These are phyloP conservation scores for Leptographium lundbergii DNA, from an alignment of 2,329 filamentous ascomycete genomes.

Conservation along the genomic window DNA sequence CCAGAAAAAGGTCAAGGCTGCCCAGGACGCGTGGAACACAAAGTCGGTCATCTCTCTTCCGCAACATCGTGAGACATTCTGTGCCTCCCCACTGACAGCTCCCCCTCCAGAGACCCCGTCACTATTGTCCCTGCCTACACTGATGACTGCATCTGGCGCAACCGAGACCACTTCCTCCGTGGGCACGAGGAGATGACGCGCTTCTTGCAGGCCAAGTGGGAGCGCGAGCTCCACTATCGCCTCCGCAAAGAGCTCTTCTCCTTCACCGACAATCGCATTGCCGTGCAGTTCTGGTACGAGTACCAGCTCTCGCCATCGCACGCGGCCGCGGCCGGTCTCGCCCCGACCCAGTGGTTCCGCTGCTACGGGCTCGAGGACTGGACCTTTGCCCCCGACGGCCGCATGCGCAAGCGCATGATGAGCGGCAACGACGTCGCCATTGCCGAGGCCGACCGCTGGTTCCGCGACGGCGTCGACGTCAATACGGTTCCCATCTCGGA, in stretches of 20 bases:
- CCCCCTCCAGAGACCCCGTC: conserved; percentile 42
- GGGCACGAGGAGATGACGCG: conserved; percentile 55
- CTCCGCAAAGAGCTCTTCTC: conserved; percentile 77
- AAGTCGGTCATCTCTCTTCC: conserved; percentile 30
- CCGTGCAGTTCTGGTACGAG: conserved; percentile 88
- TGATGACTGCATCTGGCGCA: conserved; percentile 66
- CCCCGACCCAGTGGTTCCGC: conserved; percentile 57
- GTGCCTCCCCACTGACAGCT: not conserved
- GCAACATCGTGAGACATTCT: too few relatives aligned
- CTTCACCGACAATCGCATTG: conserved; percentile 60
- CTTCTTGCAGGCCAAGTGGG: conserved; percentile 65
- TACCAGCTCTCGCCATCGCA: conserved; percentile 43
- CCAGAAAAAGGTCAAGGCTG: conserved; percentile 65
- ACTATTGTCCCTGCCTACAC: conserved; percentile 63
- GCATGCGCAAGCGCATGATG: conserved; percentile 66
- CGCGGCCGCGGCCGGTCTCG: not conserved
- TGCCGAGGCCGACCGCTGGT: conserved; percentile 51
- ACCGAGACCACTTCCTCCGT: conserved; percentile 55
- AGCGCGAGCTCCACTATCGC: conserved; percentile 55
- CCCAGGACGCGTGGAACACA: conserved; percentile 74
- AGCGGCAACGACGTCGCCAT: conserved; percentile 61
- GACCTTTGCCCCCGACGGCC: conserved; percentile 58
- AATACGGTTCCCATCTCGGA: conserved; percentile 53
- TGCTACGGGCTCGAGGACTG: conserved; percentile 76
- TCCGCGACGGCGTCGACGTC: conserved; percentile 55